A percentile compares a stretch with the other conserved stretches of the same genome.
phyloP scores from a whole-genome alignment of 2,329 filamentous ascomycete genomes.

The Alternaria sp. region DNA sequence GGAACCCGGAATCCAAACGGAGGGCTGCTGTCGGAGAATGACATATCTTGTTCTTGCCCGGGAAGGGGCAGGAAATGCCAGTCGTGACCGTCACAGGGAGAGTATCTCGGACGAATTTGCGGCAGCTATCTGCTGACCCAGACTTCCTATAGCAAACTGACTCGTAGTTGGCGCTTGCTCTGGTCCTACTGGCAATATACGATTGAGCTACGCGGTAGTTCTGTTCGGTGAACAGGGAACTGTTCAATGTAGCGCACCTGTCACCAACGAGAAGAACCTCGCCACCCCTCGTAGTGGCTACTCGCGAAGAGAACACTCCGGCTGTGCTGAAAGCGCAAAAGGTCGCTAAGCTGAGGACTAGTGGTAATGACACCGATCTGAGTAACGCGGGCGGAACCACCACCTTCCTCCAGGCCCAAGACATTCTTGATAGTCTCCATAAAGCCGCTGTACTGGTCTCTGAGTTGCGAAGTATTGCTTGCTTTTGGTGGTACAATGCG shows the following conservation, averaged over 20 bases:
- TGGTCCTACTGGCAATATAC: constrained; percentile 13
- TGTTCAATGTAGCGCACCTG: constrained; percentile 13
- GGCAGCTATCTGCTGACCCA: background rate
- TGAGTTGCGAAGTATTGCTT: constrained; percentile 43
- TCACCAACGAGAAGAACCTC: constrained; percentile 38
- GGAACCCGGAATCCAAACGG: constrained; percentile 28
- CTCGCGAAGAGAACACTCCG: constrained; percentile 45
- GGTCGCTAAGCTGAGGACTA: constrained; percentile 7
- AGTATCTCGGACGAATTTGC: background rate
- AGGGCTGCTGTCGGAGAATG: constrained; percentile 11
- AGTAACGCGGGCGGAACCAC: background rate
- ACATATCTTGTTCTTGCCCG: background rate
- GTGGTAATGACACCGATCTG: constrained; percentile 16
- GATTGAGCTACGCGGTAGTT: background rate
- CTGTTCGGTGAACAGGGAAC: background rate
- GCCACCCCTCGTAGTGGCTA: constrained; percentile 43
- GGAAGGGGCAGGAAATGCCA: background rate
- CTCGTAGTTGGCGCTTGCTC: constrained; percentile 23
- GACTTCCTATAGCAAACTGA: constrained; percentile 23
- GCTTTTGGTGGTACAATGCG: constrained; percentile 40
- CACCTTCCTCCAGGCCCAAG: constrained; percentile 20
- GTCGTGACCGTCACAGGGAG: background rate
- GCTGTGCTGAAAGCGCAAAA: constrained; percentile 27
- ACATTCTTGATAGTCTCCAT: constrained; percentile 21
- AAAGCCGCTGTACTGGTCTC: constrained; percentile 27